Evolutionary conservation across 2,329 filamentous ascomycete genomes (phyloP).

Genomic region (Hypoxylon rubiginosum): DNA sequence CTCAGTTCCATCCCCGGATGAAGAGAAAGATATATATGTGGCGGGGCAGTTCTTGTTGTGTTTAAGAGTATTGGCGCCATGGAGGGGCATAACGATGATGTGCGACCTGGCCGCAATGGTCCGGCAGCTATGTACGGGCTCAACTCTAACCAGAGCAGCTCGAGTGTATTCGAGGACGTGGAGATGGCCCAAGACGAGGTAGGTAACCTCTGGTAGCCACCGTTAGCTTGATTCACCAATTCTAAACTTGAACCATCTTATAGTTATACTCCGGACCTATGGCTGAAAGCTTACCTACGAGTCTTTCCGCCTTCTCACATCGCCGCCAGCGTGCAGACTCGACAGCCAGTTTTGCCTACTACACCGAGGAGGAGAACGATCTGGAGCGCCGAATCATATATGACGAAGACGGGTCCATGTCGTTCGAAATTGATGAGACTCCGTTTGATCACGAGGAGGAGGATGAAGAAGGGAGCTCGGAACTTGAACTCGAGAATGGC

Average conservation of each 20-base stretch:
- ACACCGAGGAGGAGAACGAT: constrained; percentile 74
- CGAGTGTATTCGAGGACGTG: constrained; percentile 92
- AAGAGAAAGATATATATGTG: constrained; percentile 20
- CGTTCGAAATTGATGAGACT: constrained; percentile 52
- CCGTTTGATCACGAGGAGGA: constrained; percentile 49
- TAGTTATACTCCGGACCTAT: constrained; percentile 90
- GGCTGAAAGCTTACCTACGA: constrained; percentile 95
- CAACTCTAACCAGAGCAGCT: constrained; percentile 77
- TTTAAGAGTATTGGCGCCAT: constrained; percentile 31
- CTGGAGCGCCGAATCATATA: constrained; percentile 56
- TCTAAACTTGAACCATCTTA: constrained; percentile 37
- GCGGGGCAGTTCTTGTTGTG: constrained; percentile 9
- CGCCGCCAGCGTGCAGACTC: constrained; percentile 86
- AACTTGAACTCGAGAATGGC: constrained; percentile 59
- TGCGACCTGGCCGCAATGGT: constrained; percentile 39
- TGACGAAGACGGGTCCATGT: constrained; percentile 54
- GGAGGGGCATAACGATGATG: constrained; percentile 44
- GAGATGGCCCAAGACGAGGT: constrained; percentile 99
- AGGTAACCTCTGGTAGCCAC: constrained; percentile 18
- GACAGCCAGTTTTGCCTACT: constrained; percentile 89
- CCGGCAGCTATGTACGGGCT: constrained; percentile 69
- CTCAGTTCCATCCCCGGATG: constrained; percentile 7
- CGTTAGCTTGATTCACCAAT: constrained; percentile 23
- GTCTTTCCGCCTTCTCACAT: constrained; percentile 90
- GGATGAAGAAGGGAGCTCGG: constrained; percentile 55